Base-by-base conservation (phyloP, 441 rosid genomes). In the Dalechampia spathulata region DNA sequence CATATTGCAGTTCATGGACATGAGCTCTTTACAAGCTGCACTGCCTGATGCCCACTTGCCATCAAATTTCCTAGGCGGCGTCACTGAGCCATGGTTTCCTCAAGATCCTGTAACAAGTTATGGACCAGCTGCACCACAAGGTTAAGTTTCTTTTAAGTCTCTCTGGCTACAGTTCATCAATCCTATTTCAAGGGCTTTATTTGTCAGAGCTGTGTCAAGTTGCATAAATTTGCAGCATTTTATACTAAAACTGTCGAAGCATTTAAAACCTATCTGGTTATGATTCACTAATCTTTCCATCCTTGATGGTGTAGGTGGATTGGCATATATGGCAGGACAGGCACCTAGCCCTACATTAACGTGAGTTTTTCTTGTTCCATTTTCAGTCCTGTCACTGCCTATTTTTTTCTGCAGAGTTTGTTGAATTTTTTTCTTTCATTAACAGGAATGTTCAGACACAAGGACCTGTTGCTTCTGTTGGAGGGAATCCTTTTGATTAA, bases 401-500 rank as follows among this genome's bases (percentile, higher is more conserved):
- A n/a, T n/a, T 30, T 3, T 30, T 30, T 30, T 8, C 34, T 30
- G 34, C 8, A 30, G 34, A 30, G 8, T 4, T 30, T 8, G 8
- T 30, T 30, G 8, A 30, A 8, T 3, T 30, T n/a, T n/a, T 30
- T 30, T 4, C 34, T 17, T 23, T 19, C 28, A 52, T 58, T 41
- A 32, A 66, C 73, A 91, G 96, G 75, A 84, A 72, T 54, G 65
- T 84, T 27, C 77, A 78, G 27, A 54, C 83, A 28, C 95, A 82
- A 64, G 96, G 78, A 13, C 83, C 83, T 39, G 85, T 83, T 69
- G 85, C 98, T 60, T 82, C 78, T 13, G 38, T 79, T 0, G 89
- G 95, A 66, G 90, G 96, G 61, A 91, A 91, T 67, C 96, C 96
- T 41, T 91, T 91, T 69, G 93, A 90, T 4, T 91, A 27, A 79